Evolutionary conservation across 2,329 filamentous ascomycete genomes (phyloP), one percentile per base, ranked within the genome.

Genomic region (Coniella lustricola): DNA sequence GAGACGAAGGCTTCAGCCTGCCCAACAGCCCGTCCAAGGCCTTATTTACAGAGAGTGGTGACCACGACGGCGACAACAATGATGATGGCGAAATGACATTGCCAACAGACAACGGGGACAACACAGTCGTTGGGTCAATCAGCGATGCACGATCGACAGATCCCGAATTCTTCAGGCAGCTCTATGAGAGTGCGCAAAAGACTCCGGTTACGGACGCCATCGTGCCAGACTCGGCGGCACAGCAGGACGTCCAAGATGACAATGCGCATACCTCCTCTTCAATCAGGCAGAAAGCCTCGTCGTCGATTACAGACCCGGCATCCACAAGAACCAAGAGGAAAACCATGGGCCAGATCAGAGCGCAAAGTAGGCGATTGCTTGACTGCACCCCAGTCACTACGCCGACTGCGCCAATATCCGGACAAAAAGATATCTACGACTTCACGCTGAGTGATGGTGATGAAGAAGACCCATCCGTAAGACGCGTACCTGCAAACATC

Each of bases 181-280:
- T 77, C 9, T 76, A 74, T 49, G 63, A 73, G 18, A 69, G 74
- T 41, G 72, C 76, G 55, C 64, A 66, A 34, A 61, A 62, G 31
- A 62, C 64, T 9, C 55, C 48, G 29, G 25, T 29, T 10, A 29
- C 25, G 10, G 46, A 48, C 8, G 46, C 53, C 43, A 17, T 38
- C 45, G 31, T 42, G 4, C 33, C 38, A 4, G 33, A 52, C n/a
- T 33, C 49, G 18, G 29, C 25, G 10, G 5, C 25, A 29, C 25
- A 35, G 9, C 38, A 32, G n/a, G 18, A 35, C 17, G 41, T 13
- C 8, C 36, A 49, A 17, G 33, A 31, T 10, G 32, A 45, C 17
- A 25, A 25, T 17, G 20, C n/a, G n/a, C n/a, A n/a, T n/a, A n/a
- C n/a, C n/a, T n/a, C 20, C 22, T 29, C 25, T 22, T 45, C 37